These are phyloP conservation scores for Oryza nivara DNA, from an alignment of 176 grass and related monocot genomes.

Conservation along the genomic window DNA sequence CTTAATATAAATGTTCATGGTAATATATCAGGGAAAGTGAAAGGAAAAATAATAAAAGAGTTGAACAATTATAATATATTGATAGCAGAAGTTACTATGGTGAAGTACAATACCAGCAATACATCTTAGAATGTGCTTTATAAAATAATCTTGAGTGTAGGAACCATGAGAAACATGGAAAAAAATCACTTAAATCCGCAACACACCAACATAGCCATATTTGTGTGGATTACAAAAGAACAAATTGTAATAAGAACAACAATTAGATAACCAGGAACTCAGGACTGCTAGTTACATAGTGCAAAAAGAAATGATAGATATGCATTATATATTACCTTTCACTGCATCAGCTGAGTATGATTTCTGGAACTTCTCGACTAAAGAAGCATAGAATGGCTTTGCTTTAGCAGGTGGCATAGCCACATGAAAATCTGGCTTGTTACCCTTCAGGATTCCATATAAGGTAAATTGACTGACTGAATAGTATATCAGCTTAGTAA, in stretches of 20 bases:
- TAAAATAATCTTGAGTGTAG: background rate
- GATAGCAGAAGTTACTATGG: background rate
- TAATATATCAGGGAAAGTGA: background rate
- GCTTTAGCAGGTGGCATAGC: conserved; percentile 91
- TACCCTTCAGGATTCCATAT: conserved; percentile 93
- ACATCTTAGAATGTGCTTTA: background rate
- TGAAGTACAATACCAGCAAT: background rate
- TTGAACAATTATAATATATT: background rate
- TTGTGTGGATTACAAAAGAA: background rate
- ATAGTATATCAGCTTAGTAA: conserved; percentile 9
- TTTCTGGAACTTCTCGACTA: conserved; percentile 86
- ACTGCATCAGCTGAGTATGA: conserved; percentile 59
- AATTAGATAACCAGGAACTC: conserved; percentile 17
- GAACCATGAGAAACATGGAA: conserved; percentile 4
- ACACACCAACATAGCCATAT: background rate
- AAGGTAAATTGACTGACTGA: conserved; percentile 97
- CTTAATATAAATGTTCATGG: background rate
- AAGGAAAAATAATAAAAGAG: background rate
- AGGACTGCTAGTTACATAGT: background rate
- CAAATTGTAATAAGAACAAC: background rate
- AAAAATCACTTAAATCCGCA: background rate
- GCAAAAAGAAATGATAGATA: conserved; percentile 1
- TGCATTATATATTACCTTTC: conserved; percentile 61
- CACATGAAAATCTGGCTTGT: conserved; percentile 98
- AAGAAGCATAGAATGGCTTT: conserved; percentile 82